These are phyloP conservation scores for Alternaria conjuncta DNA, from an alignment of 2,329 filamentous ascomycete genomes.

Conservation along the genomic window DNA sequence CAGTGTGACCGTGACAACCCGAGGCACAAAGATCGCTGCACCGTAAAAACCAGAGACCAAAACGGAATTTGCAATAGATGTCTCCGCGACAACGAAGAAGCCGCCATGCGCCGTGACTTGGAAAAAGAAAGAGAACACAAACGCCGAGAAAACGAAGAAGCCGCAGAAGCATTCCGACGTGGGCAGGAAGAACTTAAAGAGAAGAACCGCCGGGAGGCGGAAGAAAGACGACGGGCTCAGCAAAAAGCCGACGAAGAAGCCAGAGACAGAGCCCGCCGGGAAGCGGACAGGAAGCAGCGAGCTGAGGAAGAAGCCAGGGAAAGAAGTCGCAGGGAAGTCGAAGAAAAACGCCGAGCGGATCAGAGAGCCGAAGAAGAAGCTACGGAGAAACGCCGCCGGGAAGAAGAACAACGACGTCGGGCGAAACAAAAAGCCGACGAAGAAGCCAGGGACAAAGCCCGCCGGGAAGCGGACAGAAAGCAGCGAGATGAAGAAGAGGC, in stretches of 20 bases:
- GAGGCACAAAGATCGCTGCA: constrained; percentile 18
- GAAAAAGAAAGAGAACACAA: constrained; percentile 12
- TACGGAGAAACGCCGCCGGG: neutral
- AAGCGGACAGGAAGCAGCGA: neutral
- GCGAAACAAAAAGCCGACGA: neutral
- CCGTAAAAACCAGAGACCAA: constrained; percentile 13
- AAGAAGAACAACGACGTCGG: neutral
- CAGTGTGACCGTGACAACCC: constrained; percentile 28
- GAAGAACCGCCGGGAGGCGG: constrained; percentile 1
- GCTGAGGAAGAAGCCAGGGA: neutral
- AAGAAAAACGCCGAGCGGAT: neutral
- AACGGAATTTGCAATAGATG: constrained; percentile 27
- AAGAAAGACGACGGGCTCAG: constrained; percentile 6
- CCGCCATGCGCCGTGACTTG: constrained; percentile 15
- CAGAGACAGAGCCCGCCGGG: neutral
- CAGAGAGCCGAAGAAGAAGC: neutral
- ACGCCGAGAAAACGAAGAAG: constrained; percentile 12
- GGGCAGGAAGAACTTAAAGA: constrained; percentile 10
- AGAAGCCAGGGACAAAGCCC: neutral
- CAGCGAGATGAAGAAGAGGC: no score
- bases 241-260: neutral
- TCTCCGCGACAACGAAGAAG: constrained; percentile 17
- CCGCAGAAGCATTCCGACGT: constrained; percentile 11
- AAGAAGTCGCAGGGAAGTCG: neutral
- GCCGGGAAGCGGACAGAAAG: neutral